phyloP scores from a whole-genome alignment of 805 yeast genomes.

The Komagataella pseudopastoris region DNA sequence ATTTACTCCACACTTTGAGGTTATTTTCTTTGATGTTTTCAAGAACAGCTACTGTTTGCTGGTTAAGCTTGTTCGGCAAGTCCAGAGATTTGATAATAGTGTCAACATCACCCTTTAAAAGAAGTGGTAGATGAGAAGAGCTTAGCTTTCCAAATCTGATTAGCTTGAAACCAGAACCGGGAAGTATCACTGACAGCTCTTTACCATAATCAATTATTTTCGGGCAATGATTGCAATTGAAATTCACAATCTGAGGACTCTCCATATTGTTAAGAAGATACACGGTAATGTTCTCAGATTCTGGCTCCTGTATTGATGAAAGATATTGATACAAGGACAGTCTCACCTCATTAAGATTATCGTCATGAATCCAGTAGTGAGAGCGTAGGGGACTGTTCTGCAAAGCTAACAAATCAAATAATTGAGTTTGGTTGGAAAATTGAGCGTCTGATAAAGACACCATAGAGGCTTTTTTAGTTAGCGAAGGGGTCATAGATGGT shows the following conservation, averaged over 20 bases:
- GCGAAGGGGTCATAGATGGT: neutral
- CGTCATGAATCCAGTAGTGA: slow-evolving; percentile 45
- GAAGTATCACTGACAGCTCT: neutral
- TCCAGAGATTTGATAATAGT: neutral
- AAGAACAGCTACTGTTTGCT: neutral
- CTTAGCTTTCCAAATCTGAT: neutral
- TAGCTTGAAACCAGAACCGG: neutral
- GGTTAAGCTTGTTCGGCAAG: neutral
- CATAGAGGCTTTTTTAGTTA: neutral
- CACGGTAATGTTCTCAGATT: slow-evolving; percentile 14
- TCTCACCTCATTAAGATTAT: slow-evolving; percentile 40
- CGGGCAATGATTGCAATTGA: neutral
- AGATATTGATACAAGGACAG: slow-evolving; percentile 31
- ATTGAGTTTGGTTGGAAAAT: neutral
- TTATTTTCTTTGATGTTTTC: neutral
- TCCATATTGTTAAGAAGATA: neutral
- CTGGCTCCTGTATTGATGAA: slow-evolving; percentile 9
- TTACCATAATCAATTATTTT: neutral
- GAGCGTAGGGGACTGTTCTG: slow-evolving; percentile 21
- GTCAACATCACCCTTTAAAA: neutral
- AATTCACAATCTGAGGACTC: neutral
- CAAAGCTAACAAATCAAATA: slow-evolving; percentile 21
- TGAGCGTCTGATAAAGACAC: neutral
- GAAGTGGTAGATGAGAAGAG: neutral
- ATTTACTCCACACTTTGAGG: neutral